These are phyloP conservation scores for Nannizziopsis arthrosporioides DNA, from an alignment of 2,329 filamentous ascomycete genomes.

Conservation along the genomic window DNA sequence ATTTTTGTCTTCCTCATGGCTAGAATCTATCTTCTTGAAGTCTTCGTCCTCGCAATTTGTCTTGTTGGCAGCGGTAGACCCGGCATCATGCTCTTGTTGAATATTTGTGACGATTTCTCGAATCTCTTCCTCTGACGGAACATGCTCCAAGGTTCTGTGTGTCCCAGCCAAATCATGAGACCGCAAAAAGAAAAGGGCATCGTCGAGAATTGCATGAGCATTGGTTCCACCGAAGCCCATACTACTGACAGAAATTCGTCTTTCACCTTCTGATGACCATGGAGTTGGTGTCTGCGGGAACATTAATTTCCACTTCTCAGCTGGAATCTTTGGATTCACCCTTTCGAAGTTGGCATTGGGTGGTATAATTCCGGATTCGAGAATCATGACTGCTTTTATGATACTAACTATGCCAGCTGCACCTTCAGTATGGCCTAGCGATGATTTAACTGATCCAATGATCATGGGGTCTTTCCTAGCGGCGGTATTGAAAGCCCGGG, in stretches of 20 bases:
- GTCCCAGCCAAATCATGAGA: constrained; percentile 4
- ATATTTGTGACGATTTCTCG: neutral
- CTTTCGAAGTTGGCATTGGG: constrained; percentile 20
- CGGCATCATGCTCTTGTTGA: neutral
- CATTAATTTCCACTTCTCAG: constrained; percentile 6
- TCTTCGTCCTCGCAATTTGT: neutral
- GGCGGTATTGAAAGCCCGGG: constrained; percentile 16
- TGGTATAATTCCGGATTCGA: constrained; percentile 20
- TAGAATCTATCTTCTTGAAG: neutral
- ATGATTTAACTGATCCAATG: constrained; percentile 26
- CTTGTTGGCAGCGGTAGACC: neutral
- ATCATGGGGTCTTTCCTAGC: constrained; percentile 12
- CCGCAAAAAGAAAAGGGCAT: constrained; percentile 10
- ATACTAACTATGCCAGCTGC: constrained; percentile 25
- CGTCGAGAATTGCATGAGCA: constrained; percentile 20
- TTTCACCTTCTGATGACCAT: constrained; percentile 20
- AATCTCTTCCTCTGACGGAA: neutral
- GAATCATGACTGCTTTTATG: constrained; percentile 24
- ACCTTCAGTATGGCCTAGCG: constrained; percentile 27
- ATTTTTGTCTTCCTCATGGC: neutral
- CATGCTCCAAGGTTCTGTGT: constrained; percentile 7
- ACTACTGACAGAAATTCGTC: constrained; percentile 24
- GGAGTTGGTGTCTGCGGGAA: constrained; percentile 15
- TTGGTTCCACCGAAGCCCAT: constrained; percentile 26
- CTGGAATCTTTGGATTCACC: constrained; percentile 14